Conservation (phyloP, 768 basidiomycete genomes). For the Calocybe gangraenosa region DNA sequence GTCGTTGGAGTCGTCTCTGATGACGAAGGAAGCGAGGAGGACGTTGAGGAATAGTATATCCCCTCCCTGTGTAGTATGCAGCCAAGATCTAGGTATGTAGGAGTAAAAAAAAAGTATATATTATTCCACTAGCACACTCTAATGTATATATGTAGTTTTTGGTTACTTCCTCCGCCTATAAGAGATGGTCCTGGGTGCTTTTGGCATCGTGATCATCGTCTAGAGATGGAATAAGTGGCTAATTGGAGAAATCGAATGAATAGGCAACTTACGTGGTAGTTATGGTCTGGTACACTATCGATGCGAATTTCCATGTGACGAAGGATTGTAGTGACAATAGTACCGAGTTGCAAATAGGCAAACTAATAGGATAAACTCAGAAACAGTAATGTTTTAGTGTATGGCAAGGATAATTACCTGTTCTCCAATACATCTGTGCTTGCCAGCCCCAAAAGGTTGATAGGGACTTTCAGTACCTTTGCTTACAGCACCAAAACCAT, state of each 20-base stretch:
- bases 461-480: constrained; percentile 97
- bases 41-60: constrained; percentile 19
- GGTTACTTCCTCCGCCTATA: constrained; percentile 58
- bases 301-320: constrained; percentile 73
- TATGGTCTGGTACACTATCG: constrained; percentile 72
- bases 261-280: constrained; percentile 72
- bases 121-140: background rate
- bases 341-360: constrained; percentile 90
- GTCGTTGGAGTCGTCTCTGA: constrained; percentile 67
- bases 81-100: background rate
- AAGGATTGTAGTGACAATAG: constrained; percentile 74
- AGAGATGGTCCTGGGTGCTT: constrained; percentile 56
- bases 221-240: constrained; percentile 23
- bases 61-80: background rate
- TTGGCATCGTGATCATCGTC: constrained; percentile 95
- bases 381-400: background rate
- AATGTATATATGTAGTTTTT: constrained; percentile 30
- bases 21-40: constrained; percentile 60
- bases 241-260: background rate
- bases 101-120: constrained; percentile 1
- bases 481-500: constrained; percentile 91
- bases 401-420: constrained; percentile 40
- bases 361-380: constrained; percentile 45
- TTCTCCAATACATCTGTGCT: constrained; percentile 94
- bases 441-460: constrained; percentile 96